Evolutionary conservation across 345 rosid species (phyloP).

Genomic region (Ceriops zippeliana): DNA sequence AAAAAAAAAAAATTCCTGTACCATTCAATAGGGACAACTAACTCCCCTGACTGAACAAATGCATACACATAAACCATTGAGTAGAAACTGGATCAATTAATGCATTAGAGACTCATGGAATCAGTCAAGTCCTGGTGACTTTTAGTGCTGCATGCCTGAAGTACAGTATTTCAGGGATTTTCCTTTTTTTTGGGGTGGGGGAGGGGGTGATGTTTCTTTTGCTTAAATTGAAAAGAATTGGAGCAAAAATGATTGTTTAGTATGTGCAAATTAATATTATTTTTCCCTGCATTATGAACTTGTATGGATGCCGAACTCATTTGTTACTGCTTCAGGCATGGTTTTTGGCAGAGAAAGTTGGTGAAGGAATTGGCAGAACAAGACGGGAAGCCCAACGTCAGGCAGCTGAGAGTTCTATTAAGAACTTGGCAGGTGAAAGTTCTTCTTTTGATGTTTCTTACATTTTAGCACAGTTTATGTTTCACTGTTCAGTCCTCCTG

Average conservation of each 20-base stretch:
- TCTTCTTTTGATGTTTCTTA: constrained; percentile 4
- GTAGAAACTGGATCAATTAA: too few relatives aligned
- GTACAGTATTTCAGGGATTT: too few relatives aligned
- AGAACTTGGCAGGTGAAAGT: constrained; percentile 66
- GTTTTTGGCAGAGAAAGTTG: constrained; percentile 78
- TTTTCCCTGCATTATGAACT: constrained; percentile 4
- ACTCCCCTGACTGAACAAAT: too few relatives aligned
- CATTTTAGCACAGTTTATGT: not conserved
- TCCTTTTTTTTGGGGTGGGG: too few relatives aligned
- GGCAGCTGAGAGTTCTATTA: constrained; percentile 80
- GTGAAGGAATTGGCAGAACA: constrained; percentile 78
- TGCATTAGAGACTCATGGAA: too few relatives aligned
- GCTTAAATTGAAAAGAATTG: not conserved
- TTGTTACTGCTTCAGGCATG: constrained; percentile 52
- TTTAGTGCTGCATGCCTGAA: not conserved
- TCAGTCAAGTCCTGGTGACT: not conserved
- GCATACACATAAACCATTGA: too few relatives aligned
- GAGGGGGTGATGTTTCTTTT: constrained; percentile 4
- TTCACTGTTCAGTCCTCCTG: not conserved
- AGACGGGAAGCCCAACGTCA: constrained; percentile 77
- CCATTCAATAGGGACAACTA: too few relatives aligned
- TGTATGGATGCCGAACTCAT: constrained; percentile 13
- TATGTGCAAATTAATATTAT: not conserved
- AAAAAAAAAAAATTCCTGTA: not conserved
- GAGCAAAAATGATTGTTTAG: not conserved